These are phyloP conservation scores for Leccinum fibrillosum DNA, from an alignment of 768 basidiomycete genomes.

Conservation along the genomic window DNA sequence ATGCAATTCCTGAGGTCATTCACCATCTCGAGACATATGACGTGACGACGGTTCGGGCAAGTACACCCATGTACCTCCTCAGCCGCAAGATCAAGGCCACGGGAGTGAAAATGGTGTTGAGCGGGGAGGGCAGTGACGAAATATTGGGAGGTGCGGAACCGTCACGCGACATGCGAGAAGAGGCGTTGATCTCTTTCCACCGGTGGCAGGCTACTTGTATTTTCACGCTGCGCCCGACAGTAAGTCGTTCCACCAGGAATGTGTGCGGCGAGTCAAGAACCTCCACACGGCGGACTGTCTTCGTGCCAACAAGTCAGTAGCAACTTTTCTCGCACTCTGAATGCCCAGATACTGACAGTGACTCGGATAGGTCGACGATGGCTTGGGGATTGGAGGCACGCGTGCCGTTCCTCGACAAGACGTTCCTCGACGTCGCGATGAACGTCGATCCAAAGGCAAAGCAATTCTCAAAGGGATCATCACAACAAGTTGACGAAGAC, in stretches of 20 bases:
- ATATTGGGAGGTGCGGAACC: conserved; percentile 77
- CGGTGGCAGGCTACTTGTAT: conserved; percentile 82
- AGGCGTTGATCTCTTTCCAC: conserved; percentile 6
- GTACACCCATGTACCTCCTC: conserved; percentile 98
- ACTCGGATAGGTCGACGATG: conserved; percentile 80
- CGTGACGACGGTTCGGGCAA: conserved; percentile 96
- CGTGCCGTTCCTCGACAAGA: conserved; percentile 97
- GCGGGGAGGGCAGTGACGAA: conserved; percentile 97
- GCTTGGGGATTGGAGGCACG: conserved; percentile 99
- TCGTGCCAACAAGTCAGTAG: conserved; percentile 88
- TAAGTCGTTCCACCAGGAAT: conserved; percentile 90
- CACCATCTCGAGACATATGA: conserved; percentile 99
- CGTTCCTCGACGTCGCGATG: conserved; percentile 93
- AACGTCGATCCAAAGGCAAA: conserved; percentile 85
- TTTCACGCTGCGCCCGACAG: conserved; percentile 97
- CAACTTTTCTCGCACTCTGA: background rate
- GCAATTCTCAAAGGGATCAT: conserved; percentile 76
- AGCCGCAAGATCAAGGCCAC: conserved; percentile 99
- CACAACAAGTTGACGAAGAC: conserved; percentile 75
- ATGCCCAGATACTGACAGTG: conserved; percentile 2
- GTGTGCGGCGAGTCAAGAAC: conserved; percentile 93
- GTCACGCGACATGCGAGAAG: background rate
- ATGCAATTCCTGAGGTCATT: conserved; percentile 96
- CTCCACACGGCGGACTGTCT: conserved; percentile 96
- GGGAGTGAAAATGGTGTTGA: conserved; percentile 99